Evolutionary conservation across 768 basidiomycete species (phyloP).

Genomic region (Suillus weaverae): DNA sequence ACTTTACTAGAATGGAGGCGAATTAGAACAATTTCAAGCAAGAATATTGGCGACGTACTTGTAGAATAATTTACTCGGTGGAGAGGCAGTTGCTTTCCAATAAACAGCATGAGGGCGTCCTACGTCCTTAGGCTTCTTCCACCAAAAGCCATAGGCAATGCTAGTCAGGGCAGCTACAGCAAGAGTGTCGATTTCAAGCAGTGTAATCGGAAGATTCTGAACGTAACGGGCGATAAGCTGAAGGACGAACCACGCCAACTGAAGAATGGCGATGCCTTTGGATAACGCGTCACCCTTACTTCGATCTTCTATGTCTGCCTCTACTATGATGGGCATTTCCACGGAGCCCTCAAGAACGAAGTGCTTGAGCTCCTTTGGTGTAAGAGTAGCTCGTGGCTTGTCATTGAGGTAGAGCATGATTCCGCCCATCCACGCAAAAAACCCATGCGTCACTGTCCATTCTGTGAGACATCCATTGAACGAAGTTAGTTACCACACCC

Average conservation of each 20-base stretch:
- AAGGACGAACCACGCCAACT: constrained; percentile 38
- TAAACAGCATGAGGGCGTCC: constrained; percentile 14
- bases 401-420: constrained; percentile 13
- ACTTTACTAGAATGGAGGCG: not conserved
- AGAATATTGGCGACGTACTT: not conserved
- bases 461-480: not conserved
- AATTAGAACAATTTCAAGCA: not conserved
- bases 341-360: not conserved
- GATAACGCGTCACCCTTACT: constrained; percentile 30
- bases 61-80: not conserved
- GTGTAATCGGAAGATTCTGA: constrained; percentile 29
- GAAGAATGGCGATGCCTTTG: constrained; percentile 34
- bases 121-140: constrained; percentile 40
- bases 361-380: not conserved
- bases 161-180: constrained; percentile 33
- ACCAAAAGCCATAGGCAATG: constrained; percentile 37
- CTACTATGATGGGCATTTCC: constrained; percentile 10
- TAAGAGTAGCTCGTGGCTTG: constrained; percentile 5
- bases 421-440: constrained; percentile 24
- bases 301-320: not conserved
- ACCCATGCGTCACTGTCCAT: constrained; percentile 16
- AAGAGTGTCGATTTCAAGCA: constrained; percentile 56
- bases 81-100: not conserved
- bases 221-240: constrained; percentile 29
- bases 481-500: not conserved